Evolutionary conservation across 495 filamentous ascomycete genomes (phyloP).

Genomic region (Rhizodiscina lignyota): DNA sequence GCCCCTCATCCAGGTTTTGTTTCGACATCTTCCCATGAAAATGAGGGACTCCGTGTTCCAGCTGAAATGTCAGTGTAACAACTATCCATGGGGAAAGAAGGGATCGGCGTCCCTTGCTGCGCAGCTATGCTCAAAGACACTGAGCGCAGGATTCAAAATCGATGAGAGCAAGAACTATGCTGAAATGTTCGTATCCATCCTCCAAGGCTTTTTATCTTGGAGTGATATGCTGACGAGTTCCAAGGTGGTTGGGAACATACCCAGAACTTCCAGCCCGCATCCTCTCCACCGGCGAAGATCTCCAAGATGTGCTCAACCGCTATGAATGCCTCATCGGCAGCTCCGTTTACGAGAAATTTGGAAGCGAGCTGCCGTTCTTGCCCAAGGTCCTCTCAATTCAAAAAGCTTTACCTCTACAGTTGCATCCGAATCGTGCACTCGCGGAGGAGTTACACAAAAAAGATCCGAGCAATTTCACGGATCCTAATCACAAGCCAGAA

Average conservation of each 20-base stretch:
- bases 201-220: not conserved
- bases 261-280: conserved; percentile 51
- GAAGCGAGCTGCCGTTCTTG: conserved; percentile 51
- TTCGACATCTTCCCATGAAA: too few relatives aligned
- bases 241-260: conserved; percentile 77
- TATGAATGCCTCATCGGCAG: conserved; percentile 49
- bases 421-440: conserved; percentile 56
- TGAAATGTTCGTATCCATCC: conserved; percentile 14
- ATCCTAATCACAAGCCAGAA: conserved; percentile 70
- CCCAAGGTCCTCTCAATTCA: conserved; percentile 67
- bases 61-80: conserved; percentile 34
- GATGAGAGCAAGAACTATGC: conserved; percentile 60
- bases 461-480: conserved; percentile 48
- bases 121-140: conserved; percentile 56
- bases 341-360: conserved; percentile 44
- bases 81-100: conserved; percentile 51
- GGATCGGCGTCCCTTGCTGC: conserved; percentile 47
- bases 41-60: conserved; percentile 28
- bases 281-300: conserved; percentile 40
- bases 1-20: too few relatives aligned
- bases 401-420: conserved; percentile 68
- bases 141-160: conserved; percentile 46
- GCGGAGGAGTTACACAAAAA: conserved; percentile 42
- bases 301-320: conserved; percentile 47
- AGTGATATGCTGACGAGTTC: conserved; percentile 1